Base-by-base conservation (phyloP, 2,329 filamentous ascomycete genomes). In the Fonsecaea pugnacius region DNA sequence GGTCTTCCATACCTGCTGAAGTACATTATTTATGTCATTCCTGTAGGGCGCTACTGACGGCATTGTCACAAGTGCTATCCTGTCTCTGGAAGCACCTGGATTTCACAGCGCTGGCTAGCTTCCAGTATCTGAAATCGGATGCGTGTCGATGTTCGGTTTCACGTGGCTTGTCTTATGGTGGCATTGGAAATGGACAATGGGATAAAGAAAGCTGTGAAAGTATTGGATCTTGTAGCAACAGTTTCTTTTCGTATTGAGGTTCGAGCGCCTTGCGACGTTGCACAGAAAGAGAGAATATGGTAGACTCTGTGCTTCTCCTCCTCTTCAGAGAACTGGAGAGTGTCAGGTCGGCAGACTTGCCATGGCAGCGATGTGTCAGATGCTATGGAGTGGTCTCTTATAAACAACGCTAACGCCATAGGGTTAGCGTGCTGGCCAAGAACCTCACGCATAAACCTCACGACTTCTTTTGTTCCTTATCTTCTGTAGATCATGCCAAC, bases 21-120 rank as follows among this genome's bases (percentile, higher is more conserved):
- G 69, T 24, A 78, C 72, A 67, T 74, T 74, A 18, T 73, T 73
- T 21, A 75, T 74, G 64, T 78, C 76, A 69, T 72, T 77, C 40
- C 75, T 74, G 53, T 73, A 70, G 46, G 71, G 67, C 30, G 71
- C 67, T 54, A 74, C 70, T 36, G 76, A 76, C 55, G 75, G 76
- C 77, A 78, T 78, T 21, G 53, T 50, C 30, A 16, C 16, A 35
- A 21, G 14, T 38, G 14, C 12, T n/a, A n/a, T 30, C 4, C 21
- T 36, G 10, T 27, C 50, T 35, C 14, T 3, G 40, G 14, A 30
- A 46, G 33, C n/a, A 24, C 12, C 2, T n/a, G n/a, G n/a, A 6
- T 46, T 38, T 27, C 32, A 38, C 43, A 10, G 32, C 16, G 43
- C 8, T 8, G 24, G 10, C 21, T 10, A 32, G 18, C 7, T 12